Conservation (phyloP, 2,329 filamentous ascomycete species). For the Colletotrichum plurivorum region DNA sequence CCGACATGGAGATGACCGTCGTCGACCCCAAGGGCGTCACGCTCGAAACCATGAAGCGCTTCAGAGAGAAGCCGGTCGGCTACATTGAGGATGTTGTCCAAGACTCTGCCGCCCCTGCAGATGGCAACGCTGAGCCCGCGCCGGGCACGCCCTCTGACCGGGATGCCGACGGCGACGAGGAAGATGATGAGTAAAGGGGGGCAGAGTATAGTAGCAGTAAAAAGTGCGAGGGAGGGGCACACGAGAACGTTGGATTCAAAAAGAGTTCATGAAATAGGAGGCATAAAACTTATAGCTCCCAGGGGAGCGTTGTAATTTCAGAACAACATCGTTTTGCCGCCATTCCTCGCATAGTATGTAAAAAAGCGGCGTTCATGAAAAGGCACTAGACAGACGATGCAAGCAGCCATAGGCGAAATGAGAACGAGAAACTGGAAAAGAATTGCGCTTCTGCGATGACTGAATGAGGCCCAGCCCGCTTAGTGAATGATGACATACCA, state of each 20-base stretch:
- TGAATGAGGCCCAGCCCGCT: not conserved
- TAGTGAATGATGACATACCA: too few relatives aligned
- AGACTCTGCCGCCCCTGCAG: constrained; percentile 39
- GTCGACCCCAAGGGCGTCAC: constrained; percentile 70
- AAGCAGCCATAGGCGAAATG: too few relatives aligned
- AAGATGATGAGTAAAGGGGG: constrained; percentile 47
- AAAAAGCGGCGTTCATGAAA: not conserved
- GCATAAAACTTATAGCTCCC: not conserved
- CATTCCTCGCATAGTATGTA: not conserved
- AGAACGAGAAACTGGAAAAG: too few relatives aligned
- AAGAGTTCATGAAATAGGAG: not conserved
- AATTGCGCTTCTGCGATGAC: too few relatives aligned
- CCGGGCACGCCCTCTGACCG: constrained; percentile 45
- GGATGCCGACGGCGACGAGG: constrained; percentile 61
- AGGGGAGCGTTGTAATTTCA: not conserved
- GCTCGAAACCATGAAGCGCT: constrained; percentile 65
- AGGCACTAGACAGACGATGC: not conserved
- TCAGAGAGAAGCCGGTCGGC: constrained; percentile 67
- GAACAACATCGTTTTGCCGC: not conserved
- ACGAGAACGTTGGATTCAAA: not conserved
- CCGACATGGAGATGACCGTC: constrained; percentile 69
- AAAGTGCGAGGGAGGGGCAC: not conserved
- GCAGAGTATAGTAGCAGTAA: not conserved
- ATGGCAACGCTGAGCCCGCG: constrained; percentile 27
- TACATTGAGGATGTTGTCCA: constrained; percentile 58